phyloP scores from a whole-genome alignment of 2,329 filamentous ascomycete species.

The Ophiostoma populinum region DNA sequence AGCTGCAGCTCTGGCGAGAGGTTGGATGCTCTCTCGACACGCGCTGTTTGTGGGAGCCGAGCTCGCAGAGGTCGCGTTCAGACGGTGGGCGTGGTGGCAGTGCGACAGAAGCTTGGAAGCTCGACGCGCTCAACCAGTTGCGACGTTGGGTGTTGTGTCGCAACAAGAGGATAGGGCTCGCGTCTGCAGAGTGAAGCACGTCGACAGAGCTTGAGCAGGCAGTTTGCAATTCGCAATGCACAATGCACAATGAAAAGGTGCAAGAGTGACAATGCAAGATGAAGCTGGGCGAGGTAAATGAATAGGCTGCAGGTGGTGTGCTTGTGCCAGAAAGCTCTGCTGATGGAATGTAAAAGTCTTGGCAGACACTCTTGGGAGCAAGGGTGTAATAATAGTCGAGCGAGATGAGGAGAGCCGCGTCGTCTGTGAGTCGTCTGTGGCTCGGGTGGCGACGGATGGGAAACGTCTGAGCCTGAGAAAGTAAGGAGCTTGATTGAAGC shows the following conservation, averaged over 20 bases:
- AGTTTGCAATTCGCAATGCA: too few relatives aligned
- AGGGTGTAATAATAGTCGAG: background rate
- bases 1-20: background rate
- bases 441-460: background rate
- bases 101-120: conserved; percentile 3
- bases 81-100: background rate
- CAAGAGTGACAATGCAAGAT: background rate
- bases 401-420: background rate
- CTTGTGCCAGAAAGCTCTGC: conserved; percentile 1
- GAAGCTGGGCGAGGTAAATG: too few relatives aligned
- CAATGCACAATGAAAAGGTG: background rate
- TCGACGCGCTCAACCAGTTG: too few relatives aligned
- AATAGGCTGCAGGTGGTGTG: background rate
- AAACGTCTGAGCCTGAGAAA: background rate
- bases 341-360: background rate
- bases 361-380: conserved; percentile 2
- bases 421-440: background rate
- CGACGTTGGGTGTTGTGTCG: too few relatives aligned
- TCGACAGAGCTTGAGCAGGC: too few relatives aligned
- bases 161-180: too few relatives aligned
- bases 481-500: too few relatives aligned
- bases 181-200: too few relatives aligned
- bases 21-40: too few relatives aligned
- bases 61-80: background rate
- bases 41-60: background rate